phyloP scores from a whole-genome alignment of 2,329 filamentous ascomycete species.

The Calonectria pseudoturangicola region DNA sequence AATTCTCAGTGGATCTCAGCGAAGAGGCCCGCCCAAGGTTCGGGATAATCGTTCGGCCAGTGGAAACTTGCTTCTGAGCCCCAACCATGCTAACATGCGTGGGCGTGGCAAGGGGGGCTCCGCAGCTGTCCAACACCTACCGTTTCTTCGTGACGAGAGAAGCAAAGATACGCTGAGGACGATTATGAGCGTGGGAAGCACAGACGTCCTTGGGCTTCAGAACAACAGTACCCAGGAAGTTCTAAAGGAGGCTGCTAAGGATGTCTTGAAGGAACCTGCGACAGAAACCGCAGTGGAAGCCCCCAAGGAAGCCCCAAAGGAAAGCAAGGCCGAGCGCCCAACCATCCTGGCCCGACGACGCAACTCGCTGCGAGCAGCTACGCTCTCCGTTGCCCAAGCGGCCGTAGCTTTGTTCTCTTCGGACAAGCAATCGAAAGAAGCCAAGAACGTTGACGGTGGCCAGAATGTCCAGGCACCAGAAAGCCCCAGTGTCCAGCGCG shows the following conservation, averaged over 20 bases:
- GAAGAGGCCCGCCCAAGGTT: slow-evolving; percentile 47
- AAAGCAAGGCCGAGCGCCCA: background rate
- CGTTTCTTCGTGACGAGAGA: slow-evolving; percentile 61
- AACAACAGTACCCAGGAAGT: slow-evolving; percentile 16
- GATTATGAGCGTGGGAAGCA: slow-evolving; percentile 70
- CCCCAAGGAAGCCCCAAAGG: background rate
- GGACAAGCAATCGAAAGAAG: slow-evolving; percentile 24
- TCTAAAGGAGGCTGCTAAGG: background rate
- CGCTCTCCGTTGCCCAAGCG: slow-evolving; percentile 45
- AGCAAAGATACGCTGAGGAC: slow-evolving; percentile 70
- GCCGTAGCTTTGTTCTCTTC: slow-evolving; percentile 42
- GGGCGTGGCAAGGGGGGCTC: slow-evolving; percentile 39
- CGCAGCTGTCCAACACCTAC: slow-evolving; percentile 60
- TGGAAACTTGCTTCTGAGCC: slow-evolving; percentile 56
- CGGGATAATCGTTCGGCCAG: slow-evolving; percentile 34
- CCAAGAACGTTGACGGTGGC: background rate
- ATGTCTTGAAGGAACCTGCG: background rate
- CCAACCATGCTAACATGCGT: slow-evolving; percentile 33
- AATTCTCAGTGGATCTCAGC: slow-evolving; percentile 46
- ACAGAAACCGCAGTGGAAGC: background rate
- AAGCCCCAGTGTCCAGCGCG: background rate
- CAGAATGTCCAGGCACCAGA: background rate
- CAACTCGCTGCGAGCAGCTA: slow-evolving; percentile 27
- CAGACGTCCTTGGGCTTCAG: slow-evolving; percentile 56
- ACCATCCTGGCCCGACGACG: slow-evolving; percentile 45